Percentiles rank a stretch among this genome's conserved stretches.
Conservation (phyloP, 2,329 filamentous ascomycete species). For the Diaporthe sp. region DNA sequence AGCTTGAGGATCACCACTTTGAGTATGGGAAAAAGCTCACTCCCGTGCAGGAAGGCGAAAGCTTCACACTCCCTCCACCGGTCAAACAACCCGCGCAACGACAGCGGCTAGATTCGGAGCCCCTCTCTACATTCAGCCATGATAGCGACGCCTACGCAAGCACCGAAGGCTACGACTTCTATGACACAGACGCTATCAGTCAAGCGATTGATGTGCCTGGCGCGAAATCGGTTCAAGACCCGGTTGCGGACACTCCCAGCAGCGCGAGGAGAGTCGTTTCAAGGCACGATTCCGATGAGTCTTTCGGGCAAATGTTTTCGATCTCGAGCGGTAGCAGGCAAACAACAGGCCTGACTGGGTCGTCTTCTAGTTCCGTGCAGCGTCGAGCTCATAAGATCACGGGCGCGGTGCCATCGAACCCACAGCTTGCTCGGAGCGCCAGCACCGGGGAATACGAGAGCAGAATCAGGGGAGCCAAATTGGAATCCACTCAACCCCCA, state of each 20-base stretch:
- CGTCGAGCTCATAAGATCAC: constrained; percentile 25
- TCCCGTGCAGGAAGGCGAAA: constrained; percentile 61
- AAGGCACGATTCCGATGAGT: constrained; percentile 68
- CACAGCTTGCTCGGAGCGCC: constrained; percentile 40
- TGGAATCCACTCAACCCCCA: neutral
- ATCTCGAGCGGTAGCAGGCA: constrained; percentile 61
- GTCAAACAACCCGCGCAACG: constrained; percentile 45
- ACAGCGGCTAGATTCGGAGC: constrained; percentile 60
- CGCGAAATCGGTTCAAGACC: constrained; percentile 49
- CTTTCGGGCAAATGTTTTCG: constrained; percentile 68
- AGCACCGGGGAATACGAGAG: constrained; percentile 54
- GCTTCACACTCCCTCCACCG: constrained; percentile 60
- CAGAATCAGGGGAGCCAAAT: constrained; percentile 52
- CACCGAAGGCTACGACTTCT: constrained; percentile 74
- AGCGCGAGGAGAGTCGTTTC: constrained; percentile 42
- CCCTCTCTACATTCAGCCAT: constrained; percentile 62
- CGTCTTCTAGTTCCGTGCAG: constrained; percentile 45
- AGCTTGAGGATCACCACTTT: constrained; percentile 39
- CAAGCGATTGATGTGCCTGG: constrained; percentile 64
- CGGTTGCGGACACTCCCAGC: constrained; percentile 43
- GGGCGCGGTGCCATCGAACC: neutral
- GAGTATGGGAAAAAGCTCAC: constrained; percentile 53
- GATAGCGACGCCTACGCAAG: constrained; percentile 60
- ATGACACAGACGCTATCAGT: constrained; percentile 66
- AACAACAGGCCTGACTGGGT: constrained; percentile 49